These are phyloP conservation scores for Ailanthus altissimus DNA, from an alignment of 345 rosid species.

Conservation along the genomic window DNA sequence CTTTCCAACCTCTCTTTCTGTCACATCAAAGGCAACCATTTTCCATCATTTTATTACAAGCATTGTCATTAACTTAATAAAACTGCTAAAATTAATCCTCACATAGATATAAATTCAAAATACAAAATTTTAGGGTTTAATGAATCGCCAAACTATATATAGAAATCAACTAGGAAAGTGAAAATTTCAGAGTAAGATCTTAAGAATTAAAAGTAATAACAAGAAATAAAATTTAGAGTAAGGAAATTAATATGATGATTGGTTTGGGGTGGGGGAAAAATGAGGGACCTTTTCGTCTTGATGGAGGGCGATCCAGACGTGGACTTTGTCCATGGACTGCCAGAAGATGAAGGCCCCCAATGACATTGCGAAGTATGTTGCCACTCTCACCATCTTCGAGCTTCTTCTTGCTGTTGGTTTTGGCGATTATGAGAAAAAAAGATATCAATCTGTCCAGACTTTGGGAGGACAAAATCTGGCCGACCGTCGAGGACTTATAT, in stretches of 20 bases:
- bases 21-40: background rate
- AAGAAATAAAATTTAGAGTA: too few species aligned
- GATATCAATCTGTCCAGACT: background rate
- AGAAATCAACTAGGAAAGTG: too few species aligned
- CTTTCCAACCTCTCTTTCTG: conserved; percentile 64
- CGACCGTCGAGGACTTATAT: background rate
- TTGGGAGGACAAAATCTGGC: background rate
- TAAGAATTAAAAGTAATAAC: background rate
- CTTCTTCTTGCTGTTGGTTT: conserved; percentile 5
- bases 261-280: background rate
- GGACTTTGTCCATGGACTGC: conserved; percentile 88
- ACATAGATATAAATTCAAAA: background rate
- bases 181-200: too few species aligned
- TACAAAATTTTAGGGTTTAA: background rate
- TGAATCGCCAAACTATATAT: too few species aligned
- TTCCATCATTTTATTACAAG: too few species aligned
- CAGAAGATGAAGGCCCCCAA: conserved; percentile 82
- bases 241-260: too few species aligned
- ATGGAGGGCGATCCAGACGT: conserved; percentile 90
- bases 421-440: background rate
- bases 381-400: conserved; percentile 63
- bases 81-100: background rate
- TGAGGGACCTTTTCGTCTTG: conserved; percentile 58
- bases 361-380: conserved; percentile 69
- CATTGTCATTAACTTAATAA: background rate